These are phyloP conservation scores for Ophiocordyceps camponoti-leonardi DNA, from an alignment of 2,329 filamentous ascomycete genomes.

Conservation along the genomic window DNA sequence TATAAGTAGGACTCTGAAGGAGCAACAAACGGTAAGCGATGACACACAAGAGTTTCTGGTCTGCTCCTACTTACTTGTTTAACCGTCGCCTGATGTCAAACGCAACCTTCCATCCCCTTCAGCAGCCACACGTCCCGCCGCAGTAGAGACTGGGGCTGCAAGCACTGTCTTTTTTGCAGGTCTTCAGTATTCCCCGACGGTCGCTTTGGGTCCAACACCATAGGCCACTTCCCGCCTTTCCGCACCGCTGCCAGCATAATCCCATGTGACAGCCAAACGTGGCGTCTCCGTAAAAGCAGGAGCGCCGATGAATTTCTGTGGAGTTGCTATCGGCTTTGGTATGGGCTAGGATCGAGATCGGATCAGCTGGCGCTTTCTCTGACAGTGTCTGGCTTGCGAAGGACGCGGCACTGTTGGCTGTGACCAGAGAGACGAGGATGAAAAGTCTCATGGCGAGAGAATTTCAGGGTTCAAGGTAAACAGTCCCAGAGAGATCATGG, in stretches of 20 bases:
- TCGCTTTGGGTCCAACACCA: background rate
- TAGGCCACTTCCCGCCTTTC: background rate
- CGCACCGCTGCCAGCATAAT: background rate
- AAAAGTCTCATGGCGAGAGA: too few species aligned
- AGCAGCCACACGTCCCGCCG: background rate
- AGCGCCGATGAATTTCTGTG: background rate
- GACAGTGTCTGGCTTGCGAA: too few species aligned
- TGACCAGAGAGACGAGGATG: too few species aligned
- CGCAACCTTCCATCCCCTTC: background rate
- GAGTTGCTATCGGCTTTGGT: background rate
- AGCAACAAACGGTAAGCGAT: too few species aligned
- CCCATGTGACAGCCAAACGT: background rate
- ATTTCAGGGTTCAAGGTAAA: too few species aligned
- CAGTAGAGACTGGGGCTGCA: background rate
- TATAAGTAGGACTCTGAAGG: too few species aligned
- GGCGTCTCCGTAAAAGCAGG: background rate
- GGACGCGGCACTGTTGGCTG: too few species aligned
- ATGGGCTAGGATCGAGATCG: background rate
- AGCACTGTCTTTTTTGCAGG: background rate
- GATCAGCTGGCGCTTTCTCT: too few species aligned
- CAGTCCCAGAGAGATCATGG: too few species aligned
- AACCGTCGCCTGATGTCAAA: background rate
- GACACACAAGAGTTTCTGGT: too few species aligned
- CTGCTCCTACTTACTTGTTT: too few species aligned
- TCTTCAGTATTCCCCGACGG: background rate